Percentiles rank a stretch among this genome's conserved stretches.
phyloP scores from a whole-genome alignment of 2,329 filamentous ascomycete genomes.

The Colletotrichum camelliae region DNA sequence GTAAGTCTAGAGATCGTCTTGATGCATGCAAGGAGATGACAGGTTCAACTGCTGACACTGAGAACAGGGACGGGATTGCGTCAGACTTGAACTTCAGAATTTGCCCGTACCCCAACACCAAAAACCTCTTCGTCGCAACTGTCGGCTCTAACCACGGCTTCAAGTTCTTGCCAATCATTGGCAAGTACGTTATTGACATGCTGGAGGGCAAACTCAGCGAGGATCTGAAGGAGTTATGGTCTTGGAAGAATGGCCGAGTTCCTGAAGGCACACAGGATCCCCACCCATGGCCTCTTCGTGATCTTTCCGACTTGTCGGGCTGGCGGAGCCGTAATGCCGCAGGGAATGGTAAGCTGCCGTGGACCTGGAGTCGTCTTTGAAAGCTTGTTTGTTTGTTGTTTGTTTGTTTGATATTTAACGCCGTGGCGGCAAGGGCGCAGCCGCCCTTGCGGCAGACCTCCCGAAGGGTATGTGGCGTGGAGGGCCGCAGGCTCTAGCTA shows the following conservation, averaged over 20 bases:
- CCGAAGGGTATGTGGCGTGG: too few species aligned
- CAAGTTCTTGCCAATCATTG: conserved; percentile 60
- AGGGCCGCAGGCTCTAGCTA: too few species aligned
- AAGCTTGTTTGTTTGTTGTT: too few species aligned
- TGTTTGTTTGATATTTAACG: too few species aligned
- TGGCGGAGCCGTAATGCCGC: conserved; percentile 24
- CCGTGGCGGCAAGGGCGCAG: too few species aligned
- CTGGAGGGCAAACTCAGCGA: conserved; percentile 46
- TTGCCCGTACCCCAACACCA: conserved; percentile 21
- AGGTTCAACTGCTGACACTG: not conserved
- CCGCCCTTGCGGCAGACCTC: too few species aligned
- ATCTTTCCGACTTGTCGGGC: conserved; percentile 24
- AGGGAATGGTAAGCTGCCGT: conserved; percentile 23
- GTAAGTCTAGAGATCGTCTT: conserved; percentile 39
- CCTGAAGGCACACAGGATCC: conserved; percentile 24
- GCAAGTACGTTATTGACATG: conserved; percentile 53
- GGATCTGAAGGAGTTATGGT: conserved; percentile 46
- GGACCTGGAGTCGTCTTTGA: conserved; percentile 26
- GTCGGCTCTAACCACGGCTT: conserved; percentile 58
- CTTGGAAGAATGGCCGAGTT: conserved; percentile 24
- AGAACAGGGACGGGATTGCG: conserved; percentile 33
- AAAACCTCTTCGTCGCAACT: conserved; percentile 53
- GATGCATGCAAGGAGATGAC: not conserved
- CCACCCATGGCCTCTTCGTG: conserved; percentile 23
- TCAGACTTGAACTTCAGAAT: conserved; percentile 31